A percentile compares a stretch with the other conserved stretches of the same genome.
Conservation (phyloP, 306 rosid species). For the Potentilla sterilis region DNA sequence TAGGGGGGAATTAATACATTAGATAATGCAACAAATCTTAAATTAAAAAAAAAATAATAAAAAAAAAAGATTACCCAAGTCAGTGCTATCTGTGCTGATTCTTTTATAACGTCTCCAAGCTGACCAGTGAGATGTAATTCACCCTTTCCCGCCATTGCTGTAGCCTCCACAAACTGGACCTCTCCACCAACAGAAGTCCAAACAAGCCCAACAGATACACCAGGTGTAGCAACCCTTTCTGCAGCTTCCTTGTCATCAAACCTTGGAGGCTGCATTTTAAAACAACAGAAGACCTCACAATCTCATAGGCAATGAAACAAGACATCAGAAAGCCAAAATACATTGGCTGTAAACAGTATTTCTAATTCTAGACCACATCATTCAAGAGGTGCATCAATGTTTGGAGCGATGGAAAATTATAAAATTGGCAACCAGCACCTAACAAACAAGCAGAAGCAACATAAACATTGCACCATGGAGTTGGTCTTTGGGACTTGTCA, state of each 20-base stretch:
- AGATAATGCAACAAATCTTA: constrained; percentile 10
- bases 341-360: neutral
- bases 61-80: constrained; percentile 74
- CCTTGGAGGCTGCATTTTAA: constrained; percentile 79
- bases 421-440: neutral
- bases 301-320: neutral
- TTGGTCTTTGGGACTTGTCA: constrained; percentile 2
- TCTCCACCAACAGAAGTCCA: constrained; percentile 99
- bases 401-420: constrained; percentile 6
- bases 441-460: neutral
- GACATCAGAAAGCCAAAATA: constrained; percentile 12
- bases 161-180: constrained; percentile 97
- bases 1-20: constrained; percentile 19
- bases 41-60: constrained; percentile 1
- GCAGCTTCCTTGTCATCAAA: constrained; percentile 86
- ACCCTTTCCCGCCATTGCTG: constrained; percentile 88
- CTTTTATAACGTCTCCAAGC: constrained; percentile 97
- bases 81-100: constrained; percentile 94
- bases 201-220: constrained; percentile 88
- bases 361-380: constrained; percentile 13
- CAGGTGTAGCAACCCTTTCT: constrained; percentile 81
- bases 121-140: constrained; percentile 97
- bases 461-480: constrained; percentile 8
- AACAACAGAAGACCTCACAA: neutral
- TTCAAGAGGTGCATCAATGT: neutral